These are phyloP conservation scores for Helotiales sp. DNA, from an alignment of 2,329 filamentous ascomycete genomes.

Conservation along the genomic window DNA sequence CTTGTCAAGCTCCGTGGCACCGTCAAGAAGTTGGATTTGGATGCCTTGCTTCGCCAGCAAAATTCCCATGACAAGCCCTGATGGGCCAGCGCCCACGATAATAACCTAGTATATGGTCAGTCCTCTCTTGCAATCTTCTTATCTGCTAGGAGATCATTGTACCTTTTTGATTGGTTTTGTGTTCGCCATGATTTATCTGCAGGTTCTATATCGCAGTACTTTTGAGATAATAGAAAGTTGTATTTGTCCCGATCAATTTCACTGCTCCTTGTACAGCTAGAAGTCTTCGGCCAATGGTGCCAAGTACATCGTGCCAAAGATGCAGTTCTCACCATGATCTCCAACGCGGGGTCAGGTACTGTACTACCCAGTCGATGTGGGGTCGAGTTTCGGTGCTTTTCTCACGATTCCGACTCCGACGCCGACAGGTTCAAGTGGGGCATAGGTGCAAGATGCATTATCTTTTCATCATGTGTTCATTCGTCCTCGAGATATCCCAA, in stretches of 20 bases:
- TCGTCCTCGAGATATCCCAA: too few species aligned
- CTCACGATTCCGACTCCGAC: not conserved
- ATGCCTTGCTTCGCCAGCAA: constrained; percentile 55
- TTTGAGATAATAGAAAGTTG: not conserved
- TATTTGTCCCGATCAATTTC: too few species aligned
- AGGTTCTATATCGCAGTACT: not conserved
- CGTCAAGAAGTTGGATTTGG: constrained; percentile 55
- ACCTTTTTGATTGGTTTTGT: constrained; percentile 6
- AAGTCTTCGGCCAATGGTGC: not conserved
- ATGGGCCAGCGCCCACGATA: constrained; percentile 50
- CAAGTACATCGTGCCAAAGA: not conserved
- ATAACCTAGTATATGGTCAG: constrained; percentile 35
- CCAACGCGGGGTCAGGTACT: constrained; percentile 1
- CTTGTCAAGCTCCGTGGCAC: constrained; percentile 52
- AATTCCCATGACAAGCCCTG: constrained; percentile 49
- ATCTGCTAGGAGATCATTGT: not conserved
- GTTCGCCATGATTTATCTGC: not conserved
- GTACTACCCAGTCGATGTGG: constrained; percentile 1
- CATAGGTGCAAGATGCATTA: too few species aligned
- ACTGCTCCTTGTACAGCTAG: too few species aligned
- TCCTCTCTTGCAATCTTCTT: not conserved
- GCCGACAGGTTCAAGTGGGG: not conserved
- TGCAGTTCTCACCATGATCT: not conserved
- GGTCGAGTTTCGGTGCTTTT: not conserved
- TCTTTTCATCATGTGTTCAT: too few species aligned